Base-by-base conservation (phyloP, 2,329 filamentous ascomycete genomes). In the Sporothrix pseudoabietina region DNA sequence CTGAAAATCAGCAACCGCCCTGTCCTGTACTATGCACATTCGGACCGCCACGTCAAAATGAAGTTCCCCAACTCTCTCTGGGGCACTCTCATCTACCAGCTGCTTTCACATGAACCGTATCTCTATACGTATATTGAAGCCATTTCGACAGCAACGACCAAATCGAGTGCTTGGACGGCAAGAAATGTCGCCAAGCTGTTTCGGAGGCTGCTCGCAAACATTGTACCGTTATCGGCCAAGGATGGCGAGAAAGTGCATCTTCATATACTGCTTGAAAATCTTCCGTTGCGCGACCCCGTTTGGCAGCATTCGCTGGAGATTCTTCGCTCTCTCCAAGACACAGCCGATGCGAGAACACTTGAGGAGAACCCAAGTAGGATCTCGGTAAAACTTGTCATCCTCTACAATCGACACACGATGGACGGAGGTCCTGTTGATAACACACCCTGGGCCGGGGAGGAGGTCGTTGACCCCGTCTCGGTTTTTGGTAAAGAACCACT, bases 31-130 rank as follows among this genome's bases (percentile, higher is more conserved):
- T 69, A 54, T n/a, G 26, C 66, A 6, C 19, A 16, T n/a, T 69
- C 66, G 1, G 16, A 35, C 12, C 22, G 16, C 19, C 19, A 26
- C 66, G 14, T 22, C 8, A 47, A 49, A 26, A 14, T 69, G 19
- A 47, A 26, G 19, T 22, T 7, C 10, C 30, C 66, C 9, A 39
- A 39, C 30, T 32, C 47, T 1, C 44, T 69, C 3, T 69, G 66
- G 66, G 66, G 66, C 30, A 39, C 47, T n/a, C 26, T 54, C 12
- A 30, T 69, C 30, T 39, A 32, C 12, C 66, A 69, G n/a, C 26
- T 69, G 1, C 44, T 69, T 14, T n/a, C 32, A 14, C 47, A 69
- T 9, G 9, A 16, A 14, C 66, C 66, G 14, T 5, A 69, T 6
- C 44, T 69, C 4, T 54, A n/a, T 14, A 14, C 19, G 6, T 47